Evolutionary conservation across 2,329 filamentous ascomycete genomes (phyloP).

Genomic region (Lachnellula suecica): DNA sequence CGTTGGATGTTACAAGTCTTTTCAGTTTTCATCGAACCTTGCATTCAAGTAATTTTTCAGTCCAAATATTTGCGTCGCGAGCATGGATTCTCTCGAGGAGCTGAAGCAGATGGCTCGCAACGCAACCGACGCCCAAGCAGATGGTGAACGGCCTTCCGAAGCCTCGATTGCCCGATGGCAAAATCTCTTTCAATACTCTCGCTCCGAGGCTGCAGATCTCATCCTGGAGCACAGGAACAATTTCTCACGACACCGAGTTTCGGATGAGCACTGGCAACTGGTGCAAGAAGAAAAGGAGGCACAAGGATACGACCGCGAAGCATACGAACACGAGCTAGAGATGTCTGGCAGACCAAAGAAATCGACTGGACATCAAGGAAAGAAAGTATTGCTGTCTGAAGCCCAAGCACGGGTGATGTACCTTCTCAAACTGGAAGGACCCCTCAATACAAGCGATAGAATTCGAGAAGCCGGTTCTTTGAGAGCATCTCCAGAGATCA

Average conservation of each 20-base stretch:
- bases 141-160: neutral
- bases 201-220: neutral
- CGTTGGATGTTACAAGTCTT: no score
- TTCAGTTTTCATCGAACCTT: no score
- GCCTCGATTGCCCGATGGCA: neutral
- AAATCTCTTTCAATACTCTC: neutral
- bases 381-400: neutral
- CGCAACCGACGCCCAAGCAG: neutral
- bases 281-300: neutral
- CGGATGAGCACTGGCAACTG: neutral
- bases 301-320: neutral
- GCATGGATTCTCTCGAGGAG: neutral
- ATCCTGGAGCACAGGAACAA: neutral
- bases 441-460: conserved; percentile 18
- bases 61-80: no score
- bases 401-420: conserved; percentile 12
- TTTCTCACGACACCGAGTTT: neutral
- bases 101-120: neutral
- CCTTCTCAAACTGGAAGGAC: conserved; percentile 27
- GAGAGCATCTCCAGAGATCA: conserved; percentile 9
- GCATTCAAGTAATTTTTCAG: no score
- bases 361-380: neutral
- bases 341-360: neutral
- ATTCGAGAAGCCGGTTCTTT: conserved; percentile 23
- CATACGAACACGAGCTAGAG: neutral